Evolutionary conservation across 306 rosid genomes (phyloP).

Genomic region (Quercus cerris): DNA sequence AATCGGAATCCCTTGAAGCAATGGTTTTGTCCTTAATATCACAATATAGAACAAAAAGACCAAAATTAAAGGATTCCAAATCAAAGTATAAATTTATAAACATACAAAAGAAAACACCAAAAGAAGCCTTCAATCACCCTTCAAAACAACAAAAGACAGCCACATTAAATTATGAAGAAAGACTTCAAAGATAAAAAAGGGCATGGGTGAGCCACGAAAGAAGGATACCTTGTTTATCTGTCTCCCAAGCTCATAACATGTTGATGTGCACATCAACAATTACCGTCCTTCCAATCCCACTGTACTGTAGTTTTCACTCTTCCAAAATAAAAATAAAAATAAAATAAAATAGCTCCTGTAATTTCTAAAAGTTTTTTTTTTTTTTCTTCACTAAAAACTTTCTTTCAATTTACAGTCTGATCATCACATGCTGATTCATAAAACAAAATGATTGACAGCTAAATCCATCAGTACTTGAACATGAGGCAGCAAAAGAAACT

Average conservation of each 20-base stretch:
- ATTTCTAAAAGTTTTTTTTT: neutral
- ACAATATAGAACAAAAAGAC: neutral
- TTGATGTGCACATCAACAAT: slow-evolving; percentile 36
- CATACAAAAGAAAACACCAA: neutral
- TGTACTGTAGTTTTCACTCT: slow-evolving; percentile 43
- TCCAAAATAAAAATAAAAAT: neutral
- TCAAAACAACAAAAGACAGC: neutral
- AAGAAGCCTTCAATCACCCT: neutral
- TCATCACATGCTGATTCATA: slow-evolving; percentile 38
- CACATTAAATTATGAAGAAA: neutral
- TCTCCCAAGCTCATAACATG: slow-evolving; percentile 49
- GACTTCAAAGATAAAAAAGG: neutral
- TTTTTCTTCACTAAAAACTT: neutral
- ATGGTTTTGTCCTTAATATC: slow-evolving; percentile 12
- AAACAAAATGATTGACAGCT: slow-evolving; percentile 30
- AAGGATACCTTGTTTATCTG: slow-evolving; percentile 60
- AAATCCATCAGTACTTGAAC: slow-evolving; percentile 27
- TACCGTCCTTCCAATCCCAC: slow-evolving; percentile 38
- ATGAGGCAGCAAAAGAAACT: slow-evolving; percentile 13
- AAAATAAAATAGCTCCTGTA: neutral
- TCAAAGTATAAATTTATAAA: neutral
- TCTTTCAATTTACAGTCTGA: slow-evolving; percentile 30
- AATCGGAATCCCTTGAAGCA: neutral
- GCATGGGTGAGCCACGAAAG: slow-evolving; percentile 44
- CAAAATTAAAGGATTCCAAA: neutral